Conservation (phyloP, 202 grass and related monocot genomes). For the Panicum virgatum region DNA sequence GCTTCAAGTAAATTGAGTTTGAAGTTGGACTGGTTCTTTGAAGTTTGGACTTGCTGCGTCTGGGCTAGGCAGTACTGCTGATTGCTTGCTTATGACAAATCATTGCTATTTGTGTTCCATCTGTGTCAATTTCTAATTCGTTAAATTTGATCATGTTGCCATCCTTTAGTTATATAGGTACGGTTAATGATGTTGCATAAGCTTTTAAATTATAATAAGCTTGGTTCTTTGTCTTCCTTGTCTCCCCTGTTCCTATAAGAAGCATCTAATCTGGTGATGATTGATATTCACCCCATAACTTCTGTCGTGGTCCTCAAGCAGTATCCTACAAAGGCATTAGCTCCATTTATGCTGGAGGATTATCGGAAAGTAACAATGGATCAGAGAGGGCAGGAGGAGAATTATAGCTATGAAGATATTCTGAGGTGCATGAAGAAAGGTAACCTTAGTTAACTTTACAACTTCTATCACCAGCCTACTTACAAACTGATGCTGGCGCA, state of each 20-base stretch:
- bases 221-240: background rate
- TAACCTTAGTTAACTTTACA: conserved; percentile 27
- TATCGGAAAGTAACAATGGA: conserved; percentile 83
- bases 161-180: background rate
- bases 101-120: background rate
- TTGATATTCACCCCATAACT: conserved; percentile 30
- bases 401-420: conserved; percentile 81
- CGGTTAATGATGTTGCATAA: background rate
- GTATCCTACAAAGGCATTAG: conserved; percentile 98
- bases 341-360: conserved; percentile 96
- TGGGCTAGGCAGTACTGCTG: background rate
- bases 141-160: background rate
- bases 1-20: background rate
- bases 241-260: background rate
- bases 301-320: conserved; percentile 30
- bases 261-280: background rate
- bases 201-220: background rate
- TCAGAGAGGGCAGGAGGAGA: conserved; percentile 71
- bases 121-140: background rate
- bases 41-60: background rate
- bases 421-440: conserved; percentile 86
- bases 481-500: background rate
- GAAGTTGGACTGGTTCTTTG: background rate
- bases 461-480: conserved; percentile 24
- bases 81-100: background rate